These are phyloP conservation scores for Trichothecium sympodiale DNA, from an alignment of 2,329 filamentous ascomycete species.

Conservation along the genomic window DNA sequence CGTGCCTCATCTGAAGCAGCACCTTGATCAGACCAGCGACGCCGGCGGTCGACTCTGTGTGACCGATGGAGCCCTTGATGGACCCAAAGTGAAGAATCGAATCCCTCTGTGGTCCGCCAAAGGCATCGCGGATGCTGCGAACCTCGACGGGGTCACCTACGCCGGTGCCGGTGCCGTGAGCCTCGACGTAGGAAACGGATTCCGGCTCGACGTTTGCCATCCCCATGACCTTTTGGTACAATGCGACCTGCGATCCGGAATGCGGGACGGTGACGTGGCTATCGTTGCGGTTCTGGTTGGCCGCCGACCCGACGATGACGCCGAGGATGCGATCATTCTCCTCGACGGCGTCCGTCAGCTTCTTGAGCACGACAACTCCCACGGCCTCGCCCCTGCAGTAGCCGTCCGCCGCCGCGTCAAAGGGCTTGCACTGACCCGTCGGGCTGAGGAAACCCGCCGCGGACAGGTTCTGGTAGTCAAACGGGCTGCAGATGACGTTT, in stretches of 20 bases:
- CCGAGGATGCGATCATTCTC: slow-evolving; percentile 34
- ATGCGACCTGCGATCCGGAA: slow-evolving; percentile 1
- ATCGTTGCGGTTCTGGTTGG: slow-evolving; percentile 29
- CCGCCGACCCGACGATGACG: slow-evolving; percentile 23
- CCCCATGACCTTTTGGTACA: slow-evolving; percentile 21
- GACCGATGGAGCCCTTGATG: slow-evolving; percentile 34
- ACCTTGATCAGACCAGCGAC: slow-evolving; percentile 4
- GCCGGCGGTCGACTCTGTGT: slow-evolving; percentile 11
- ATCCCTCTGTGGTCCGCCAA: background rate
- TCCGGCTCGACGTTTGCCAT: slow-evolving; percentile 13
- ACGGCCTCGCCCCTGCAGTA: slow-evolving; percentile 41
- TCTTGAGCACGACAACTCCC: slow-evolving; percentile 34
- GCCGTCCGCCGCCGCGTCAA: slow-evolving; percentile 29
- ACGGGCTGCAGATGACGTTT: slow-evolving; percentile 22
- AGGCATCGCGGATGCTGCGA: slow-evolving; percentile 16
- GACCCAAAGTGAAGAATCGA: slow-evolving; percentile 26
- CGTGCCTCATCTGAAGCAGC: slow-evolving; percentile 7
- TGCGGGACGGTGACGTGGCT: slow-evolving; percentile 23
- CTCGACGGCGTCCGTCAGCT: slow-evolving; percentile 29
- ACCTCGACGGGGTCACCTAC: slow-evolving; percentile 37
- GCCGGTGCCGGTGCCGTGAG: slow-evolving; percentile 29
- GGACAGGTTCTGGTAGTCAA: slow-evolving; percentile 12
- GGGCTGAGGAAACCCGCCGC: slow-evolving; percentile 15
- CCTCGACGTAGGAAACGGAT: slow-evolving; percentile 16
- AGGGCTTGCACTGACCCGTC: slow-evolving; percentile 20